These are phyloP conservation scores for Schoenoplectus tabernaemontani DNA, from an alignment of 202 grass and related monocot genomes.

Conservation along the genomic window DNA sequence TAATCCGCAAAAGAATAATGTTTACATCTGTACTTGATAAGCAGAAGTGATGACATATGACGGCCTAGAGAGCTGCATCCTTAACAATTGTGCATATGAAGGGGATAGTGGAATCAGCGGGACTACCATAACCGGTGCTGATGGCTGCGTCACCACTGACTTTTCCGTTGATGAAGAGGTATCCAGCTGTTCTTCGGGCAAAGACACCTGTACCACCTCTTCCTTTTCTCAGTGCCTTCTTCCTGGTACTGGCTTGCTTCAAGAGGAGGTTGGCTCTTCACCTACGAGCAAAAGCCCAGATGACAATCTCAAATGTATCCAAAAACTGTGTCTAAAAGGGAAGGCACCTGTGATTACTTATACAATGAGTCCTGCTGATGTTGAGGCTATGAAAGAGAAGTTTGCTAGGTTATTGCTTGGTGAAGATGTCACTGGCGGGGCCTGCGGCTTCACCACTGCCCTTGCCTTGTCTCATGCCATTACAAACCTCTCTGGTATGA, in stretches of 20 bases:
- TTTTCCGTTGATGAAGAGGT: conserved; percentile 73
- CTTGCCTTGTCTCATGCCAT: conserved; percentile 91
- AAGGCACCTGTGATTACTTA: conserved; percentile 51
- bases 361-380: conserved; percentile 55
- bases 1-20: background rate
- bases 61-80: conserved; percentile 75
- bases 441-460: conserved; percentile 59
- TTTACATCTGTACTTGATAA: conserved; percentile 4
- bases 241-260: background rate
- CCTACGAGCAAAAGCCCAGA: conserved; percentile 37
- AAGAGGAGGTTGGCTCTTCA: conserved; percentile 50
- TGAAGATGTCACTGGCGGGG: conserved; percentile 74
- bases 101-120: conserved; percentile 57
- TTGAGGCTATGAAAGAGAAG: conserved; percentile 85
- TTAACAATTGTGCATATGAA: conserved; percentile 61
- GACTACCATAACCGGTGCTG: conserved; percentile 34
- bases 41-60: conserved; percentile 80
- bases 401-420: conserved; percentile 86
- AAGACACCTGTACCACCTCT: conserved; percentile 58
- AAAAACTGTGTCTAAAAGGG: conserved; percentile 54
- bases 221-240: conserved; percentile 63
- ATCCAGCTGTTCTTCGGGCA: conserved; percentile 87
- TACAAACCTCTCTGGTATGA: conserved; percentile 72
- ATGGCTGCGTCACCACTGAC: conserved; percentile 55
- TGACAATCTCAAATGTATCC: conserved; percentile 33